phyloP scores from a whole-genome alignment of 1,139 yeast genomes.

The Taphrina wiesneri region DNA sequence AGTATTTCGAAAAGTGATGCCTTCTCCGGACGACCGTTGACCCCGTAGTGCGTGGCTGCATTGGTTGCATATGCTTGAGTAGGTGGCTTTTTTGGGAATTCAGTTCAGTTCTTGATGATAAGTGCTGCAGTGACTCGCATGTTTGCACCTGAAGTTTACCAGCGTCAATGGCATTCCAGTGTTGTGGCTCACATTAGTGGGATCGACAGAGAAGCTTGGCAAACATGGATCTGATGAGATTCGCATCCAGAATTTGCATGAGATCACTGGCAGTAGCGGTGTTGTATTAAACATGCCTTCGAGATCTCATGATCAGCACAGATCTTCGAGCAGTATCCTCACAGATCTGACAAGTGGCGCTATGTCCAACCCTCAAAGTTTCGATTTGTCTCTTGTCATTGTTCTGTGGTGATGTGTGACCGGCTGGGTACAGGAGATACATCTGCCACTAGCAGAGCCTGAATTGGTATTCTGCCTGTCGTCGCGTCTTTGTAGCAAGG shows the following conservation, averaged over 20 bases:
- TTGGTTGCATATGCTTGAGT: too few species aligned
- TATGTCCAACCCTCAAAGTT: not conserved
- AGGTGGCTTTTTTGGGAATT: too few species aligned
- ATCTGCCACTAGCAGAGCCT: not conserved
- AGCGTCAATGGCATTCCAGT: too few species aligned
- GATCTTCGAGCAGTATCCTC: not conserved
- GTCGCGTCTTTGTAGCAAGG: slow-evolving; percentile 1
- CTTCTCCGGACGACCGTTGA: too few species aligned
- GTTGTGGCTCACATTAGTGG: not conserved
- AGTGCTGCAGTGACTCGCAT: too few species aligned
- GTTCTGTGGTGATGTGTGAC: not conserved
- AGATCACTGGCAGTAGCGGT: not conserved
- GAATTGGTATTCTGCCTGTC: not conserved
- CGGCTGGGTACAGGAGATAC: not conserved
- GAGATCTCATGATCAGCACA: not conserved
- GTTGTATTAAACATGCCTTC: too few species aligned
- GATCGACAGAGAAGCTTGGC: not conserved
- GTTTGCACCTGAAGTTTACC: too few species aligned
- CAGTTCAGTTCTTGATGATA: too few species aligned
- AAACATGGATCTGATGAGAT: not conserved
- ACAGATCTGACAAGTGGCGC: not conserved
- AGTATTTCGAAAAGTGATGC: too few species aligned
- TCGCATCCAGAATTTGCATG: not conserved
- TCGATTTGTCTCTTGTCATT: not conserved
- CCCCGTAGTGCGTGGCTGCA: too few species aligned